Conservation (phyloP, 2,329 filamentous ascomycete genomes). For the Thielaviopsis ethacetica region DNA sequence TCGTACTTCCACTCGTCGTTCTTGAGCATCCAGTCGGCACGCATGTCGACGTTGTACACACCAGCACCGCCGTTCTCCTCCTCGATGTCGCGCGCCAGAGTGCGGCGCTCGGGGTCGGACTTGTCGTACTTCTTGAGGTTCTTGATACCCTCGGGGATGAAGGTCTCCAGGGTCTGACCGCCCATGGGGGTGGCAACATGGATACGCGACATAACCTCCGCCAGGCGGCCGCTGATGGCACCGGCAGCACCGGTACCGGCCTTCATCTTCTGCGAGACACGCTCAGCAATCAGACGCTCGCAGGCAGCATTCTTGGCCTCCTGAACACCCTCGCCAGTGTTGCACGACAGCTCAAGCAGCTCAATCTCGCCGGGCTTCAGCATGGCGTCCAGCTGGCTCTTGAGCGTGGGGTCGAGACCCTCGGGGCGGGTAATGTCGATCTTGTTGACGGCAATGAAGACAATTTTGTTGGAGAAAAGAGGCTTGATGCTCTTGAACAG, state of each 20-base stretch:
- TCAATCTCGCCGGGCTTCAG: conserved; percentile 82
- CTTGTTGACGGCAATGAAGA: conserved; percentile 96
- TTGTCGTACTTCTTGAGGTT: conserved; percentile 78
- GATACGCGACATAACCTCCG: conserved; percentile 82
- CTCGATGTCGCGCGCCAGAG: conserved; percentile 72
- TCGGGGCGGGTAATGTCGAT: conserved; percentile 83
- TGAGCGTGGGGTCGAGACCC: conserved; percentile 64
- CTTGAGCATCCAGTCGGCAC: conserved; percentile 73
- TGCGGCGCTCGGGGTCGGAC: conserved; percentile 67
- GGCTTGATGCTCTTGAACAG: conserved; percentile 96
- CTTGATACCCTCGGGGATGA: conserved; percentile 75
- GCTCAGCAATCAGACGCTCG: conserved; percentile 79
- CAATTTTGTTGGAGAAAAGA: conserved; percentile 90
- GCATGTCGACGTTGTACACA: conserved; percentile 88
- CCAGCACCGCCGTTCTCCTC: conserved; percentile 86
- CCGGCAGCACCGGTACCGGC: conserved; percentile 67
- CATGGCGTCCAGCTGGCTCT: conserved; percentile 62
- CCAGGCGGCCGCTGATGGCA: conserved; percentile 62
- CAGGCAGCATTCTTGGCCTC: conserved; percentile 90
- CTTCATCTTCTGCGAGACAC: conserved; percentile 92
- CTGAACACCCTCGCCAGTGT: conserved; percentile 86
- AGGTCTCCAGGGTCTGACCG: conserved; percentile 61
- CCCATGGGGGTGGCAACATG: conserved; percentile 92
- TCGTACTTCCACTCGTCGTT: conserved; percentile 93
- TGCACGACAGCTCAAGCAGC: conserved; percentile 84